Base-by-base conservation (phyloP, 768 basidiomycete genomes). In the Sarcomyxa edulis region DNA sequence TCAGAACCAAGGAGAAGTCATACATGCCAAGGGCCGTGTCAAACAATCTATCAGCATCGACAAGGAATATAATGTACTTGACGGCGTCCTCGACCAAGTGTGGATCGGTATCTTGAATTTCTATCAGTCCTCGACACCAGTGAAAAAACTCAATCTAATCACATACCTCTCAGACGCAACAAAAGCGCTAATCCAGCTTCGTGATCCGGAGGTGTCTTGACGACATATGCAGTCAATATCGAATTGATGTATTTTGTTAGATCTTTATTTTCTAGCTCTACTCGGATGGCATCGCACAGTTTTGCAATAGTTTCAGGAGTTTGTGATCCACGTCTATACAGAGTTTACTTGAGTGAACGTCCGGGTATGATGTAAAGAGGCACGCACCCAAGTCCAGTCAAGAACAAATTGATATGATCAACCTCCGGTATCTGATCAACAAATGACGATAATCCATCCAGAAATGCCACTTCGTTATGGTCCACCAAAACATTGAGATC, bases 1-100 rank as follows among this genome's bases (percentile, higher is more conserved):
- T 84, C 16, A 98, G 67, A 6, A 97, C 95, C 12, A 99, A 68
- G 20, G 88, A 82, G 65, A 98, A 98, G 60, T 99, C 93, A 54
- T 99, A 99, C 93, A 98, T 98, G 14, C 96, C 96, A 22, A 99
- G 73, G 1, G 96, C 96, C 8, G 88, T 86, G 56, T 98, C 82
- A 62, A 95, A 98, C 4, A 99, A 72, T 31, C 72, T 71, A 50
- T 98, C 80, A 0, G 92, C 92, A 48, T 98, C 91, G 14, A 92
- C 90, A 22, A 99, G 76, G 71, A 98, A 99, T 58, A 98, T 97
- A 56, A 98, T 84, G 54, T 98, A 99, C 55, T 94, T 97, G 51
- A 98, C 87, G 5, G 96, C 96, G 42, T 97, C 94, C 54, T 99
- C 94, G 10, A 96, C 89, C 2, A 92, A 59, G 19, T 78, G 71